Base-by-base conservation (phyloP, 129 eudicot genomes). In the Ambrosia trifida region DNA sequence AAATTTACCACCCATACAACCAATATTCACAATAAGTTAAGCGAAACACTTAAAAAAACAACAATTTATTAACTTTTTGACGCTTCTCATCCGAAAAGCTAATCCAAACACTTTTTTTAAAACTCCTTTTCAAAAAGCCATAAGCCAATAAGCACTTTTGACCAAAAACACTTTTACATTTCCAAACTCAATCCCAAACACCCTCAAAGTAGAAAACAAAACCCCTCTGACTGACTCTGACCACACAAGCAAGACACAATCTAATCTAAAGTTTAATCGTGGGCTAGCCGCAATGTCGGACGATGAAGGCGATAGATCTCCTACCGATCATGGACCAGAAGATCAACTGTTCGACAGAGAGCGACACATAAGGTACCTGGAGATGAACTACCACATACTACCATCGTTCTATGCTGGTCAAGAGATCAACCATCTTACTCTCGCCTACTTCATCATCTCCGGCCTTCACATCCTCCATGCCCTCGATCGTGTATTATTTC, bases 351-450 rank as follows among this genome's bases (percentile, higher is more conserved):
- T 91, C 78, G 96, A 91, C 16, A 82, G 67, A 67, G 90, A 88
- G 49, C 88, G 89, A 45, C 97, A 94, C 72, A 69, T 90, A 16
- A 43, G 30, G 9, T 94, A 69, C 32, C 77, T 94, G 30, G 72
- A 84, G 82, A 87, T 94, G 99, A 94, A 90, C 81, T 82, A 80
- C 74, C 73, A 88, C 24, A 32, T 87, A 8, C 24, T 94, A 64
- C 97, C 99, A 11, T 73, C 87, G 11, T 83, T 76, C 2, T 94
- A 94, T 24, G 82, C 84, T 52, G 70, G 70, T 46, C 99, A 94
- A 76, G 97, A 94, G 76, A 90, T 90, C 84, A 94, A 87, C 50
- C 96, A 88, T 50, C 95, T 94, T 75, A 94, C 97, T 69, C 96
- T 94, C 76, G 96, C 94, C 36, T 89, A 89, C 89, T 94, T 94